Evolutionary conservation across 169 alveolate species (phyloP).

Genomic region (Fabrea salina): DNA sequence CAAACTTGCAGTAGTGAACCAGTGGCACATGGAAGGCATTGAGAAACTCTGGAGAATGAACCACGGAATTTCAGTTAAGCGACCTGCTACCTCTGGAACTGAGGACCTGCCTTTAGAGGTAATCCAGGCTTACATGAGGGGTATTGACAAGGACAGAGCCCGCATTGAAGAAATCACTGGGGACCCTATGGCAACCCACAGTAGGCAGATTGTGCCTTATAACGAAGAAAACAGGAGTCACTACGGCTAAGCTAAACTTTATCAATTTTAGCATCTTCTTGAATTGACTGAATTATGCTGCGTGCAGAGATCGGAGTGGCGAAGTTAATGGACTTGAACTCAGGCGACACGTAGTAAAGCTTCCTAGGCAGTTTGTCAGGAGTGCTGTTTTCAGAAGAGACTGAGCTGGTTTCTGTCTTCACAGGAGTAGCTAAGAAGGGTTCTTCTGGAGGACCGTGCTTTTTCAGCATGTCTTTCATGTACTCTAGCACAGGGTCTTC

Average conservation of each 20-base stretch:
- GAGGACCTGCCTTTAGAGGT: conserved; percentile 27
- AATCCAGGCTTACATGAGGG: conserved; percentile 19
- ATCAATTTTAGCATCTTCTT: neutral
- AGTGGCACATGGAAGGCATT: conserved; percentile 70
- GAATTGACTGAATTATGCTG: conserved; percentile 7
- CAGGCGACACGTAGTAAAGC: conserved; percentile 17
- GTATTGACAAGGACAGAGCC: conserved; percentile 10
- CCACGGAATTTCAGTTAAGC: neutral
- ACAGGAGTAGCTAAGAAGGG: neutral
- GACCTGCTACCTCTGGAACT: neutral
- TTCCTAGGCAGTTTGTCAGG: neutral
- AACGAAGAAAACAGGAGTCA: conserved; percentile 27
- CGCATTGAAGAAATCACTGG: neutral
- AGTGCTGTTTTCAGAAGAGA: neutral
- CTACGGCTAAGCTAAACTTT: neutral
- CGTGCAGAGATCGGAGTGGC: neutral
- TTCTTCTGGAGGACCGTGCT: neutral
- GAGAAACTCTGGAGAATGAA: conserved; percentile 55
- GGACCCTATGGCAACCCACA: neutral
- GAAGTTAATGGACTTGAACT: neutral
- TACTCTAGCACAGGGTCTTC: conserved; percentile 1
- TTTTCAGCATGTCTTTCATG: neutral
- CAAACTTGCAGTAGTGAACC: conserved; percentile 55
- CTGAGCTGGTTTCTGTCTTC: neutral
- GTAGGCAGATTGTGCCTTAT: neutral